These are phyloP conservation scores for Leccinum broughii DNA, from an alignment of 768 basidiomycete species.

Conservation along the genomic window DNA sequence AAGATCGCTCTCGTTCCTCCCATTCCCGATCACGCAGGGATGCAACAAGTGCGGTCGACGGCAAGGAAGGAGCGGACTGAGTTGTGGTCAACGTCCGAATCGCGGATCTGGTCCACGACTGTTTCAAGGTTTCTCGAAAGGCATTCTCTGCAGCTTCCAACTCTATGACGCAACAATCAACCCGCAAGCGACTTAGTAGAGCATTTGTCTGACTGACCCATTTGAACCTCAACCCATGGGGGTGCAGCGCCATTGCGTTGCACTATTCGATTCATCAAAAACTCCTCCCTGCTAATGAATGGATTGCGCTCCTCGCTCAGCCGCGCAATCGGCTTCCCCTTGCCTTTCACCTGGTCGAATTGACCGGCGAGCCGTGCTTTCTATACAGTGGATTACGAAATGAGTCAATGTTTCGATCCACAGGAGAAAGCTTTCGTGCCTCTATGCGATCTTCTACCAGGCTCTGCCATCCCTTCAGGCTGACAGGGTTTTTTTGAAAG, in stretches of 20 bases:
- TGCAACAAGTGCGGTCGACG: slow-evolving; percentile 39
- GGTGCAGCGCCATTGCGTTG: slow-evolving; percentile 81
- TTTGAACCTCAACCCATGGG: slow-evolving; percentile 84
- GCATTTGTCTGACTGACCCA: slow-evolving; percentile 43
- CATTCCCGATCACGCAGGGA: slow-evolving; percentile 64
- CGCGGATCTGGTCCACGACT: slow-evolving; percentile 76
- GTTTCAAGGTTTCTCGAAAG: slow-evolving; percentile 64
- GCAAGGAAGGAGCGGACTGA: slow-evolving; percentile 42
- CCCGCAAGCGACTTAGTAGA: not conserved
- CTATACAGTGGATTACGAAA: slow-evolving; percentile 34
- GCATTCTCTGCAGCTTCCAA: slow-evolving; percentile 60
- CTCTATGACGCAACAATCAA: slow-evolving; percentile 41
- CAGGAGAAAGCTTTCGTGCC: slow-evolving; percentile 39
- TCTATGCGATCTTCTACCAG: slow-evolving; percentile 81
- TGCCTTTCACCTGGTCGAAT: slow-evolving; percentile 72
- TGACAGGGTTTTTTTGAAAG: slow-evolving; percentile 53
- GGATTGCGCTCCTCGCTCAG: slow-evolving; percentile 54
- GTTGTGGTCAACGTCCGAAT: slow-evolving; percentile 57
- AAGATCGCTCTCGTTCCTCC: slow-evolving; percentile 64
- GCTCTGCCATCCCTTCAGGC: slow-evolving; percentile 71
- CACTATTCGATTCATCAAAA: slow-evolving; percentile 83
- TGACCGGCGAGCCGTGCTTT: slow-evolving; percentile 65
- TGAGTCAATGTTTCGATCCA: not conserved
- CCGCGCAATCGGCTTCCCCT: slow-evolving; percentile 50
- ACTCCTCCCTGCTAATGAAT: slow-evolving; percentile 75